These are phyloP conservation scores for Limnomonas spitsbergensis DNA, from an alignment of 139 green algal genomes.

Conservation along the genomic window DNA sequence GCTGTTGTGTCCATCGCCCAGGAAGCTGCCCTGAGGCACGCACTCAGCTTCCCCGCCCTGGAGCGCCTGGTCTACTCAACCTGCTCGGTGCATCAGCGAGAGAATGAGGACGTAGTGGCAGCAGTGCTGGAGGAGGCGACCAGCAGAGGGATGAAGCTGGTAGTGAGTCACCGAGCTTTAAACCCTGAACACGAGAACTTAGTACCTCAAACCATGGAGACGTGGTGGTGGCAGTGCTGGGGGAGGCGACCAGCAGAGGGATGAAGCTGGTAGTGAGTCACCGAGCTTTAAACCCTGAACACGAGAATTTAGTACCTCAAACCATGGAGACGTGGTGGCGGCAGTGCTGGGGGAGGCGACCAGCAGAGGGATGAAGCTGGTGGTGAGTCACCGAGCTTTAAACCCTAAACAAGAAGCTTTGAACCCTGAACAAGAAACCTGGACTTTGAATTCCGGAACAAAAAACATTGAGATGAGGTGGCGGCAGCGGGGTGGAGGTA, in stretches of 20 bases:
- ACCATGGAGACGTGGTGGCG: constrained; percentile 86
- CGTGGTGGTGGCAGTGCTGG: not conserved
- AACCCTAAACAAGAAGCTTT: too few species aligned
- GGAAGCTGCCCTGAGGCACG: constrained; percentile 74
- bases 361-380: constrained; percentile 54
- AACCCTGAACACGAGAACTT: too few species aligned
- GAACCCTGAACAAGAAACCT: too few species aligned
- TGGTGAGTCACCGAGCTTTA: too few species aligned
- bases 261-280: constrained; percentile 59
- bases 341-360: constrained; percentile 62
- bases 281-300: not conserved
- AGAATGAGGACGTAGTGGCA: constrained; percentile 92
- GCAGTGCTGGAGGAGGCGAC: constrained; percentile 62
- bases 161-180: too few species aligned
- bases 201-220: too few species aligned
- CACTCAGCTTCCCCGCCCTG: constrained; percentile 74
- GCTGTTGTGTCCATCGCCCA: constrained; percentile 41
- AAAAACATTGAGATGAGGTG: too few species aligned
- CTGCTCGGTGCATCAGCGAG: constrained; percentile 76
- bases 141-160: constrained; percentile 68
- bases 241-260: constrained; percentile 38
- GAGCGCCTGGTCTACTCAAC: constrained; percentile 90
- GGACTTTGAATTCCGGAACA: too few species aligned
- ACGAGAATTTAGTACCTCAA: not conserved
- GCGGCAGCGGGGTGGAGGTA: too few species aligned